These are phyloP conservation scores for Thamnidium elegans DNA, from an alignment of 192 early-diverging fungal genomes.

Conservation along the genomic window DNA sequence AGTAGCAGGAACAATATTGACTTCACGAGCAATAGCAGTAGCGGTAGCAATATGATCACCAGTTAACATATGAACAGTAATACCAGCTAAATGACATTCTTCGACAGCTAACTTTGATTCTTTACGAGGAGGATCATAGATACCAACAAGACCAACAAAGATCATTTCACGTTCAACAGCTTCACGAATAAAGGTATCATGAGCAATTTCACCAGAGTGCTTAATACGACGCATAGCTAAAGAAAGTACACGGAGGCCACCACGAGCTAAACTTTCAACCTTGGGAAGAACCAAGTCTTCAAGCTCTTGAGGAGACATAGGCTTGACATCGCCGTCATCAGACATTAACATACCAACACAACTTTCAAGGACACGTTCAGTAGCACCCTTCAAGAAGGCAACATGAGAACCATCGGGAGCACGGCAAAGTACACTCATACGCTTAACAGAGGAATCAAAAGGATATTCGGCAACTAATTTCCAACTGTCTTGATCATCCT, in stretches of 20 bases:
- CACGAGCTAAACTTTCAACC: constrained; percentile 70
- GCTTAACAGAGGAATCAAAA: constrained; percentile 78
- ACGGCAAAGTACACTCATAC: constrained; percentile 83
- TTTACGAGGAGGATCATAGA: constrained; percentile 87
- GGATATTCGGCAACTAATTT: constrained; percentile 59
- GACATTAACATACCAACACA: constrained; percentile 57
- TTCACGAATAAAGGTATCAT: constrained; percentile 46
- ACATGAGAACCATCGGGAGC: constrained; percentile 41
- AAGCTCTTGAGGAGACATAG: constrained; percentile 37
- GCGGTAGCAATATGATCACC: constrained; percentile 93
- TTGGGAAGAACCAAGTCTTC: constrained; percentile 51
- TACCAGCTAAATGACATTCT: constrained; percentile 87
- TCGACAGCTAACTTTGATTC: constrained; percentile 64
- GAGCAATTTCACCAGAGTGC: constrained; percentile 18
- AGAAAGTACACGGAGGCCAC: constrained; percentile 82
- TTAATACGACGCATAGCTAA: constrained; percentile 66
- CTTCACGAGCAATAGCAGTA: constrained; percentile 84
- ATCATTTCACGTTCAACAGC: constrained; percentile 67
- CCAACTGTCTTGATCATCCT: constrained; percentile 38
- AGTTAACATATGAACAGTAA: constrained; percentile 94
- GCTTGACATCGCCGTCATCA: constrained; percentile 19
- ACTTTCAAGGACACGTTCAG: constrained; percentile 80
- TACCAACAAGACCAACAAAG: constrained; percentile 87
- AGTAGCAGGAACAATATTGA: constrained; percentile 68
- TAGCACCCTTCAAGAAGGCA: constrained; percentile 86